These are phyloP conservation scores for Daldinia childiae DNA, from an alignment of 495 filamentous ascomycete species.

Conservation along the genomic window DNA sequence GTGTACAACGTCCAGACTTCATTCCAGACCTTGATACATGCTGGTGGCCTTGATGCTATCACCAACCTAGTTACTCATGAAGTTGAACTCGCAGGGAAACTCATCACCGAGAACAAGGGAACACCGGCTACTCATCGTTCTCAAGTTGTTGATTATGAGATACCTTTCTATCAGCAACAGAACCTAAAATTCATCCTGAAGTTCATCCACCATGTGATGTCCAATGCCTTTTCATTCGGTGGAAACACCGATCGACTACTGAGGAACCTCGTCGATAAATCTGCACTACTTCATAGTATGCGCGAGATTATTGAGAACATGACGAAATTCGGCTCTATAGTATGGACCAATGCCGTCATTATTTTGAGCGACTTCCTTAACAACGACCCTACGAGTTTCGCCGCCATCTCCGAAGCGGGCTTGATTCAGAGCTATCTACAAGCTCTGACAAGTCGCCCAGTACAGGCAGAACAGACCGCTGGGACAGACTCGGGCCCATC, in stretches of 20 bases:
- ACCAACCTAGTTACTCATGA: conserved; percentile 84
- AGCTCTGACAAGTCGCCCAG: conserved; percentile 71
- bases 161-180: conserved; percentile 91
- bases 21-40: conserved; percentile 78
- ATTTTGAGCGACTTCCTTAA: conserved; percentile 97
- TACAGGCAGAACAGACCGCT: conserved; percentile 52
- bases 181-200: conserved; percentile 93
- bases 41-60: conserved; percentile 85
- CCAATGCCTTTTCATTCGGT: conserved; percentile 69
- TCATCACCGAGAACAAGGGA: conserved; percentile 71
- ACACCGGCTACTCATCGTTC: conserved; percentile 82
- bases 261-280: conserved; percentile 93
- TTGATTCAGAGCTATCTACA: conserved; percentile 84
- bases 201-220: conserved; percentile 95
- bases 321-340: conserved; percentile 81
- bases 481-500: conserved; percentile 44
- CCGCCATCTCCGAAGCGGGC: conserved; percentile 92
- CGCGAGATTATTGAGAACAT: conserved; percentile 84
- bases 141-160: conserved; percentile 85
- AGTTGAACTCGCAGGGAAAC: conserved; percentile 73
- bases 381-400: conserved; percentile 97
- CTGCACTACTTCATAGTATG: conserved; percentile 79
- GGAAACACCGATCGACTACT: conserved; percentile 88
- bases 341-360: conserved; percentile 91
- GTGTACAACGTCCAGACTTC: conserved; percentile 83